Evolutionary conservation across 495 filamentous ascomycete genomes (phyloP), one percentile per base, ranked within the genome.

Genomic region (Trichoderma reesei): DNA sequence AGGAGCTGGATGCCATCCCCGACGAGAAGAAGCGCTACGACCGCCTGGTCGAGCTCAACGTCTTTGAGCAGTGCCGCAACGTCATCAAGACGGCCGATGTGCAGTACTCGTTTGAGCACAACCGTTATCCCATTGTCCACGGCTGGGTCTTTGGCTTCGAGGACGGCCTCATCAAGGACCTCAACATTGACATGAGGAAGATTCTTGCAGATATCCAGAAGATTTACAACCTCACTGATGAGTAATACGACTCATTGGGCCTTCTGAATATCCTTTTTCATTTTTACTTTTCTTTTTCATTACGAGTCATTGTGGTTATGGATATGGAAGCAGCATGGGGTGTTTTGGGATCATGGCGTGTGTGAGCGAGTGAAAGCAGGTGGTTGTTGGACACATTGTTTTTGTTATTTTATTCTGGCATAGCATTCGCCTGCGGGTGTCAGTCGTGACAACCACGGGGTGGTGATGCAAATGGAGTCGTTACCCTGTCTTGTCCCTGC

Each of bases 1-100:
- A 69, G 60, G 83, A 86, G 72, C 75, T 87, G 37, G 80, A 83
- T 46, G 71, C 70, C 61, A 81, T 85, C 62, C 5, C 65, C 31
- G 77, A 81, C 62, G 77, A 78, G 48, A 65, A 67, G 1, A 69
- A 71, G 56, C 75, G 78, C 46, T 81, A 83, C 66, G 69, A 85
- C 66, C 78, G 85, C 38, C 74, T 86, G 6, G 82, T 85, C 13
- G 84, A 86, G 72, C 73, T 86, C 64, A 85, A 83, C 66, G 83
- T 85, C 65, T 64, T 78, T 16, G 83, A 85, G 74, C 82, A 85
- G 73, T 80, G 78, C 65, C 75, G 81, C 62, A 85, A 83, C 65
- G 74, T 86, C 20, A 77, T 84, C 73, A 85, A 85, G 76, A 83
- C 82, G 33, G 80, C 82, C 5, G 73, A 73, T 41, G 79, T 86